Evolutionary conservation across 2,329 filamentous ascomycete genomes (phyloP).

Genomic region (Nemania diffusa): DNA sequence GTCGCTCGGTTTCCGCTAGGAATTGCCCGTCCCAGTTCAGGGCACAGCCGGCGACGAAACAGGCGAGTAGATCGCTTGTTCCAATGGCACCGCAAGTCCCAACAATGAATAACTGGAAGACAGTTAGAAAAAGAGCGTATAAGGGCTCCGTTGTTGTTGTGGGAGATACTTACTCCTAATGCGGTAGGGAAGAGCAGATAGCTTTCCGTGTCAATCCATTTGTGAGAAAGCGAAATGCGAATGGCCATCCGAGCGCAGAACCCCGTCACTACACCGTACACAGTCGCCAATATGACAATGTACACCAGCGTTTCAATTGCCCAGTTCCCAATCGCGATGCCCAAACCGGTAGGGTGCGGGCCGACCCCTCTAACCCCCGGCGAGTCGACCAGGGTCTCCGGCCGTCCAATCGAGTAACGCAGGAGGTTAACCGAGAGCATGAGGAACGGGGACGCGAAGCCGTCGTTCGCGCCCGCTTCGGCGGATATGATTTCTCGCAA

Average conservation of each 20-base stretch:
- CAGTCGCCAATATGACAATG: slow-evolving; percentile 63
- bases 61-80: slow-evolving; percentile 69
- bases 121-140: slow-evolving; percentile 12
- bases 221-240: slow-evolving; percentile 56
- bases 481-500: slow-evolving; percentile 71
- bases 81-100: slow-evolving; percentile 67
- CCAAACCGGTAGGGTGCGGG: slow-evolving; percentile 62
- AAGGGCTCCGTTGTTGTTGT: background rate
- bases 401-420: slow-evolving; percentile 59
- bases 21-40: slow-evolving; percentile 73
- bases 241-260: slow-evolving; percentile 59
- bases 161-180: slow-evolving; percentile 53
- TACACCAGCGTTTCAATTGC: slow-evolving; percentile 69
- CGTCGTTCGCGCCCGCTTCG: slow-evolving; percentile 71
- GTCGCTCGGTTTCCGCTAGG: slow-evolving; percentile 63
- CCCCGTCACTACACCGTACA: slow-evolving; percentile 64
- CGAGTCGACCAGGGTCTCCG: slow-evolving; percentile 40
- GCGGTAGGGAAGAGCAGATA: slow-evolving; percentile 64
- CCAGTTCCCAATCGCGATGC: slow-evolving; percentile 66
- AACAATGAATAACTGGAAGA: slow-evolving; percentile 63
- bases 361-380: slow-evolving; percentile 54
- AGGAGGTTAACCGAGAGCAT: slow-evolving; percentile 68
- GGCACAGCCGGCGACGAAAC: slow-evolving; percentile 67
- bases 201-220: slow-evolving; percentile 66
- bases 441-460: slow-evolving; percentile 70